These are phyloP conservation scores for Plasmodium adleri DNA, from an alignment of 169 alveolate genomes.

Conservation along the genomic window DNA sequence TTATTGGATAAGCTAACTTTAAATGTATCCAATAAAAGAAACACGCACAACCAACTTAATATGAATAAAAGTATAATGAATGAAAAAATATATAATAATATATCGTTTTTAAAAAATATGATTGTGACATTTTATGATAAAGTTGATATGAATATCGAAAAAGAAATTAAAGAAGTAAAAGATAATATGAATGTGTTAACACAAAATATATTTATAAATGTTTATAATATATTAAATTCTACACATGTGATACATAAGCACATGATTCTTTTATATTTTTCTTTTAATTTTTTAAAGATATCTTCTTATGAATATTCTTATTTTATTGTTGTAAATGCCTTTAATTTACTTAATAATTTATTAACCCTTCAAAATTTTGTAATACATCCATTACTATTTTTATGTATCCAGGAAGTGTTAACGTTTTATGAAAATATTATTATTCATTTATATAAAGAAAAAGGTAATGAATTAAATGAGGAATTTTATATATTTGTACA, in stretches of 20 bases:
- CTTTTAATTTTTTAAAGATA: conserved; percentile 53
- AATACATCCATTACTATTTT: conserved; percentile 57
- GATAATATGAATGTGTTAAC: conserved; percentile 50
- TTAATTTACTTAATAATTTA: conserved; percentile 50
- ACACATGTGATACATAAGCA: conserved; percentile 42
- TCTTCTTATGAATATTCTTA: conserved; percentile 54
- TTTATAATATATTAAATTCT: conserved; percentile 28
- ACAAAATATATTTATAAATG: conserved; percentile 36
- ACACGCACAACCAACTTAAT: background rate
- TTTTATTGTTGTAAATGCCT: conserved; percentile 49
- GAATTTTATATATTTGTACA: conserved; percentile 63
- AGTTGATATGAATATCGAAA: conserved; percentile 64
- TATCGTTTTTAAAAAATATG: conserved; percentile 26
- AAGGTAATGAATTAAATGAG: conserved; percentile 30
- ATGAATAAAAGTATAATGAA: background rate
- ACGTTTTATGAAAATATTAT: conserved; percentile 60
- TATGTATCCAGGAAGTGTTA: conserved; percentile 33
- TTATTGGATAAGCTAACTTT: conserved; percentile 7
- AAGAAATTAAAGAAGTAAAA: conserved; percentile 35
- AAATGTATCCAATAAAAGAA: background rate
- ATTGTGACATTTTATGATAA: conserved; percentile 53
- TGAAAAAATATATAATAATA: conserved; percentile 37
- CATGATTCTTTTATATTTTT: conserved; percentile 40
- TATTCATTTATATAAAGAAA: conserved; percentile 62
- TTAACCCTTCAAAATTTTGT: conserved; percentile 58